Conservation (phyloP, 306 rosid species). For the Cicer chorassanicum region DNA sequence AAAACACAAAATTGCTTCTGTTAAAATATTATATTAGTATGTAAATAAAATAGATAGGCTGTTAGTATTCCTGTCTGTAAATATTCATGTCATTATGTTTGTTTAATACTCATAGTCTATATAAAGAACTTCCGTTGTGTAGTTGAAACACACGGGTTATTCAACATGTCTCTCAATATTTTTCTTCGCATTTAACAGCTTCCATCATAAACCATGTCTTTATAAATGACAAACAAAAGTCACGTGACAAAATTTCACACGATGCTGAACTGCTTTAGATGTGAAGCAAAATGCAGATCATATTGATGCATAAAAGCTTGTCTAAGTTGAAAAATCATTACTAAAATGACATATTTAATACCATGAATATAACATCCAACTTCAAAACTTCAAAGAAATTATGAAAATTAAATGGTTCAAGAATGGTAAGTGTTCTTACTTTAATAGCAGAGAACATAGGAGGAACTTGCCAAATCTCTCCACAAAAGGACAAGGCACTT, state of each 20-base stretch:
- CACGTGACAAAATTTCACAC: slow-evolving; percentile 14
- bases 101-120: no score
- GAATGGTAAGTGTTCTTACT: slow-evolving; percentile 57
- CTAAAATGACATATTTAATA: neutral
- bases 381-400: slow-evolving; percentile 31
- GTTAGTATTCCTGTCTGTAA: no score
- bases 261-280: slow-evolving; percentile 22
- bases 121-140: no score
- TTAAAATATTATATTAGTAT: no score
- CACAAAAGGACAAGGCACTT: slow-evolving; percentile 72
- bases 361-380: slow-evolving; percentile 14
- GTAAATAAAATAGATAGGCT: no score
- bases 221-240: slow-evolving; percentile 16
- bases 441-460: slow-evolving; percentile 99
- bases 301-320: slow-evolving; percentile 23
- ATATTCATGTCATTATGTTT: no score
- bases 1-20: neutral
- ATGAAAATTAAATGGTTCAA: slow-evolving; percentile 27
- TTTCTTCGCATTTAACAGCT: no score
- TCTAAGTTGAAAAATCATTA: neutral
- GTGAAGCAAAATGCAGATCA: slow-evolving; percentile 3
- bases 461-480: slow-evolving; percentile 99
- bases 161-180: no score
- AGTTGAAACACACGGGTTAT: no score
- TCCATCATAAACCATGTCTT: slow-evolving; percentile 28